These are phyloP conservation scores for Leccinum incarnatum DNA, from an alignment of 768 basidiomycete genomes.

Conservation along the genomic window DNA sequence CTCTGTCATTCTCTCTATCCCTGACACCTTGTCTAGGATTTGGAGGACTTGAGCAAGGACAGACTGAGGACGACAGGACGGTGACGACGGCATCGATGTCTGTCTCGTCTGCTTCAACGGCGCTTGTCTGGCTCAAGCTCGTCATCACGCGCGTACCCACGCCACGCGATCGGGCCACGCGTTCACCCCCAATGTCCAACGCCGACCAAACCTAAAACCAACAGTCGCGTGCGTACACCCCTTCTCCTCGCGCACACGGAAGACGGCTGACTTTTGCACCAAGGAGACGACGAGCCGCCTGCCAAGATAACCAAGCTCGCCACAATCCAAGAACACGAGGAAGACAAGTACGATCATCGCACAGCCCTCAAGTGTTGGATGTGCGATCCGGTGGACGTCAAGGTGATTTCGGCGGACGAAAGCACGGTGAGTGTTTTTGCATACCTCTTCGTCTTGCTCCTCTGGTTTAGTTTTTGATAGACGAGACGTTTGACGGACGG, in stretches of 20 bases:
- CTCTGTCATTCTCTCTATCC: too few species aligned
- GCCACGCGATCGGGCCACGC: conserved; percentile 67
- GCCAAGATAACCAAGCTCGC: conserved; percentile 88
- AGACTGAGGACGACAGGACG: conserved; percentile 66
- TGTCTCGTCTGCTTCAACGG: conserved; percentile 96
- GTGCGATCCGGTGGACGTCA: conserved; percentile 54
- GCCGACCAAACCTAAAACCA: conserved; percentile 57
- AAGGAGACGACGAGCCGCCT: conserved; percentile 82
- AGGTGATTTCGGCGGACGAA: conserved; percentile 39
- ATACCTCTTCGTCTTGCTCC: background rate
- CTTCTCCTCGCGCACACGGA: background rate
- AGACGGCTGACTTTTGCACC: background rate
- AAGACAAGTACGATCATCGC: conserved; percentile 77
- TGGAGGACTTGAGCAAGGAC: too few species aligned
- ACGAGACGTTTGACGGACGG: conserved; percentile 57
- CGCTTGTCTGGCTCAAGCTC: conserved; percentile 60
- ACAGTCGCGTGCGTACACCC: conserved; percentile 58
- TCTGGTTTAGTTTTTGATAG: conserved; percentile 27
- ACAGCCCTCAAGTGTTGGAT: conserved; percentile 74
- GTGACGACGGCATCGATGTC: conserved; percentile 75
- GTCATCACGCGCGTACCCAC: conserved; percentile 77
- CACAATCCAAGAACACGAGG: conserved; percentile 81
- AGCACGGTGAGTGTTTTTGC: conserved; percentile 29
- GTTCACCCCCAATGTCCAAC: conserved; percentile 78
- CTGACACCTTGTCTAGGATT: too few species aligned